Evolutionary conservation across 1,284 basidiomycete species (phyloP), one percentile per base, ranked within the genome.

Genomic region (Phellinidium pouzarii): DNA sequence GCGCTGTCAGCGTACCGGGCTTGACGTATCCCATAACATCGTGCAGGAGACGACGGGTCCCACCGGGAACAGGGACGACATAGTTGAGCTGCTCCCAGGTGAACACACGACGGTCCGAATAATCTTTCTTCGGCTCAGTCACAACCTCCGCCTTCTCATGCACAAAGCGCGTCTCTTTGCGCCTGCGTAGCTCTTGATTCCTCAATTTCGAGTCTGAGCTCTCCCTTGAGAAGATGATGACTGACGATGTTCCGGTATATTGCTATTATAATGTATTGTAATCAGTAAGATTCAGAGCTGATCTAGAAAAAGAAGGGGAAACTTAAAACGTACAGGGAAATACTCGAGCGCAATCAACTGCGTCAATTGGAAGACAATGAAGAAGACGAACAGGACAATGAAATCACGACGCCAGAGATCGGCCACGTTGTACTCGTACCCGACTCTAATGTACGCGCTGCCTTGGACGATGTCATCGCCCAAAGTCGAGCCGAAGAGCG

Each of bases 11-110:
- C 17, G 84, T 90, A 9, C 88, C 89, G n/a, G 91, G 91, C 60
- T 84, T 86, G 54, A 94, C 90, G 68, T 85, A 95, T 0, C 93
- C 93, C 61, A 78, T 82, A n/a, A 95, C 85, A 61, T 92, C 82
- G 64, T 94, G 82, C 46, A 95, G 75, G 36, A 95, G 75, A 48
- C 84, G 76, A 17, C 76, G 77, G 3, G 73, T 73, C 42, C 91
- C 84, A 22, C 79, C 82, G 38, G 85, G 78, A 26, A 87, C 79
- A 5, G 82, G 84, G 23, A 93, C 84, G 60, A 80, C 73, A 60
- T 91, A 91, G 62, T 83, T 84, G 55, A 88, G 66, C 11, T 69
- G 67, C 62, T 86, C 80, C 84, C 84, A 88, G 0, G 84, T 84
- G 61, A 88, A 83, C 0, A 79, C 73, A 58, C 73, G 78, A 48